A percentile compares a stretch with the other conserved stretches of the same genome.
phyloP scores from a whole-genome alignment of 371 early-diverging fungal species.

The Phascolomyces articulosus region DNA sequence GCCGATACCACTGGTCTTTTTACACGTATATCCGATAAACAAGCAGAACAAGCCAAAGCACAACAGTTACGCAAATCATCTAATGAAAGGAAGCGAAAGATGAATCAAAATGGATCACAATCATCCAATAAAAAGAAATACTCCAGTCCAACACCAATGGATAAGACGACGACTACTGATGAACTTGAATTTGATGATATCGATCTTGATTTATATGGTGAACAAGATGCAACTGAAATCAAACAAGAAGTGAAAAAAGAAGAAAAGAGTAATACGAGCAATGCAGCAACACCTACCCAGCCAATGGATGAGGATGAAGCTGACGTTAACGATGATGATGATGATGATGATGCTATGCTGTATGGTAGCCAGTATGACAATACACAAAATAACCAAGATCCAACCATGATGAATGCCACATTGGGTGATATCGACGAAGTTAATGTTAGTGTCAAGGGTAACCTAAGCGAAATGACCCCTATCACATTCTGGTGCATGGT shows the following conservation, averaged over 20 bases:
- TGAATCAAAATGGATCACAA: conserved; percentile 17
- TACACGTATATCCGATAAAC: conserved; percentile 39
- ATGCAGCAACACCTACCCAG: background rate
- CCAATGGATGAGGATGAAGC: background rate
- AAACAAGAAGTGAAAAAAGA: background rate
- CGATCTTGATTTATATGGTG: conserved; percentile 71
- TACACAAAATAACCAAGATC: too few species aligned
- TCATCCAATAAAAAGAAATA: conserved; percentile 20
- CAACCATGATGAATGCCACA: conserved; percentile 2
- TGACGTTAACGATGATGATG: conserved; percentile 20
- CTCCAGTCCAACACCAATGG: conserved; percentile 4
- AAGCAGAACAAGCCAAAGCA: conserved; percentile 1
- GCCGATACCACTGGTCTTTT: conserved; percentile 60
- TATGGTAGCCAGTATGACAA: conserved; percentile 17
- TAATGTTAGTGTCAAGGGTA: conserved; percentile 45
- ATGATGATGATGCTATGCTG: conserved; percentile 40
- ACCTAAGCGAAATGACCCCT: conserved; percentile 22
- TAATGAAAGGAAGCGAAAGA: conserved; percentile 33
- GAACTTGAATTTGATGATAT: conserved; percentile 54
- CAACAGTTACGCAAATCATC: background rate
- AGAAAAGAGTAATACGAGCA: background rate
- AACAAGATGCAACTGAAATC: conserved; percentile 17
- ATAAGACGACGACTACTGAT: background rate
- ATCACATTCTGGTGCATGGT: conserved; percentile 44
- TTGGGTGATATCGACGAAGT: conserved; percentile 38